Conservation (phyloP, 176 grass and related monocot genomes). For the Otatea glauca region DNA sequence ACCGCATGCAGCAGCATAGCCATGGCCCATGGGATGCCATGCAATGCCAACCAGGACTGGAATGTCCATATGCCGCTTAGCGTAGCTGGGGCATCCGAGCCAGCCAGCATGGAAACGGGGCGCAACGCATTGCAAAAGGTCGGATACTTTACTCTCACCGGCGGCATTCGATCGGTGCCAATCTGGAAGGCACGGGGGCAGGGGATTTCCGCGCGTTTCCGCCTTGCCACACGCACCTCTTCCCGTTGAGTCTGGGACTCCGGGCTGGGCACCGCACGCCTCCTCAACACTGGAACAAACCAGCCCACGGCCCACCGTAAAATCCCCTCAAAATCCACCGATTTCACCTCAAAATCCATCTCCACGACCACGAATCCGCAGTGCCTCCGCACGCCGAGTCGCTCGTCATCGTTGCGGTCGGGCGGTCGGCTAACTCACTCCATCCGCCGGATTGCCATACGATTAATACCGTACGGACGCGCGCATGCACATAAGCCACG, state of each 20-base stretch:
- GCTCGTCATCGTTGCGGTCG: not conserved
- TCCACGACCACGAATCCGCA: not conserved
- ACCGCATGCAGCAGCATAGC: too few species aligned
- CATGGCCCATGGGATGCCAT: too few species aligned
- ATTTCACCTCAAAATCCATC: not conserved
- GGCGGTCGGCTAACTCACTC: not conserved
- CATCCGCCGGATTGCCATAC: not conserved
- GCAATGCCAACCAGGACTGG: too few species aligned
- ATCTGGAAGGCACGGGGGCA: not conserved
- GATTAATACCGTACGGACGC: not conserved
- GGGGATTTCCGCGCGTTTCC: not conserved
- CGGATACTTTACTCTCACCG: not conserved
- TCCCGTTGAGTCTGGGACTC: not conserved
- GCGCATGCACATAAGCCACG: not conserved
- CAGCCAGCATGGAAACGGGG: not conserved
- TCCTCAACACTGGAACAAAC: too few species aligned
- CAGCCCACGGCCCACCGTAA: not conserved
- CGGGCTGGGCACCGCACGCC: too few species aligned
- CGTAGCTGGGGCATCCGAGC: too few species aligned
- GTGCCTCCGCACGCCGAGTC: not conserved
- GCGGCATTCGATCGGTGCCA: not conserved
- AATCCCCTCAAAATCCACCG: not conserved
- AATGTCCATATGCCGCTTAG: too few species aligned
- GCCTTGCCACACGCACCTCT: too few species aligned
- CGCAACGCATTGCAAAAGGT: too few species aligned